Evolutionary conservation across 768 basidiomycete species (phyloP).

Genomic region (Daedalea quercina): DNA sequence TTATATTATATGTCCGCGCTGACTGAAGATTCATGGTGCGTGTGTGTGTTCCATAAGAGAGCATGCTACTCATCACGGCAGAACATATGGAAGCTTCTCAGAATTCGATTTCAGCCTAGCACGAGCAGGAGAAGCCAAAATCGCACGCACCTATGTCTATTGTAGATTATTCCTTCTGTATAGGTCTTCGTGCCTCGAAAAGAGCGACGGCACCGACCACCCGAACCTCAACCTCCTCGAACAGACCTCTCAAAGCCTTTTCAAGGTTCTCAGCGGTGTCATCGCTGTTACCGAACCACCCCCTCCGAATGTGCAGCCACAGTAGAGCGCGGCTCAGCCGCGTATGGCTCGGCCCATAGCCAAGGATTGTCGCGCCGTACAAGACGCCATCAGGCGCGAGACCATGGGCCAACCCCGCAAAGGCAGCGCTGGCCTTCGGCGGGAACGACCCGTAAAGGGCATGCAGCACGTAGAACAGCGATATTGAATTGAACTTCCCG

Average conservation of each 20-base stretch:
- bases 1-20: no score
- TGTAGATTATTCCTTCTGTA: no score
- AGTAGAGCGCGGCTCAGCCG: constrained; percentile 4
- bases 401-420: not conserved
- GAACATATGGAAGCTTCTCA: no score
- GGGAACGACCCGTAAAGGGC: constrained; percentile 11
- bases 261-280: constrained; percentile 5
- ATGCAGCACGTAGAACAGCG: constrained; percentile 15
- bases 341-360: constrained; percentile 7
- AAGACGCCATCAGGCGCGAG: constrained; percentile 8
- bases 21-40: no score
- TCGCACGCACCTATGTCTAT: not conserved
- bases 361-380: constrained; percentile 15
- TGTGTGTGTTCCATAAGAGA: no score
- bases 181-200: constrained; percentile 10
- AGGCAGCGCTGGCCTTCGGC: constrained; percentile 9
- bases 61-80: no score
- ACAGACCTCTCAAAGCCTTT: constrained; percentile 4
- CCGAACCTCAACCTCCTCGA: constrained; percentile 12
- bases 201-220: constrained; percentile 10
- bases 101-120: no score
- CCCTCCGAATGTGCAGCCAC: constrained; percentile 7
- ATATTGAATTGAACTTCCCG: constrained; percentile 9
- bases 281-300: constrained; percentile 9
- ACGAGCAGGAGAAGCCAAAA: not conserved